Evolutionary conservation across 768 basidiomycete genomes (phyloP), one percentile per base, ranked within the genome.

Genomic region (Dentipellis sp.): DNA sequence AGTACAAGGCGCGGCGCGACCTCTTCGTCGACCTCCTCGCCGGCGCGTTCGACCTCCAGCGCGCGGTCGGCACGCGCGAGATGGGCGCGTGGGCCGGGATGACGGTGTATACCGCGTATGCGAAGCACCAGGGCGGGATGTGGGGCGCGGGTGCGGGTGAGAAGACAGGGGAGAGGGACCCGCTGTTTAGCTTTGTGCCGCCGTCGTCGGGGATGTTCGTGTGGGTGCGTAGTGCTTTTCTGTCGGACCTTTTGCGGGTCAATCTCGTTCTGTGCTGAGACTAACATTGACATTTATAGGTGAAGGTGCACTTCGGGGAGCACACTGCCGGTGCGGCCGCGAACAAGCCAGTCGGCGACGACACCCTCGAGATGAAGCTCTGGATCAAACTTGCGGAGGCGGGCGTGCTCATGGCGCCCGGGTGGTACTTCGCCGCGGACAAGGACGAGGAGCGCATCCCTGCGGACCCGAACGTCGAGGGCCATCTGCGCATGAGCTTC

Each of bases 131-230:
- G 57, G 55, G 48, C 22, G n/a, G 56, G 50, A 58, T 45, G 42
- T 23, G 40, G 14, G 19, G 14, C 9, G 55, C 53, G 46, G 67
- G 66, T n/a, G n/a, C n/a, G 63, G 63, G 68, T 55, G 78, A 82
- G 68, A 82, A 80, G 70, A 61, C 58, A 19, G 60, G 66, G 19
- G 51, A 50, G 53, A 56, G 49, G 46, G 49, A n/a, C 9, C 65
- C 75, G 21, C 64, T 85, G 57, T 78, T 91, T 59, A 82, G 80
- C 49, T 85, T 91, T 65, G 78, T 88, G 1, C 85, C 88, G 11
- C 89, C 90, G 0, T 78, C 78, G 1, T 77, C 85, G n/a, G 91
- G 91, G 8, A 94, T 92, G 91, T 92, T 90, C 68, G 59, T 84
- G 35, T 87, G 84, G 84, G 82, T 82, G 64, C 53, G 75, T 66